Percentiles rank a stretch among this genome's conserved stretches.
Conservation (phyloP, 768 basidiomycete species). For the Mycena rebaudengoi region DNA sequence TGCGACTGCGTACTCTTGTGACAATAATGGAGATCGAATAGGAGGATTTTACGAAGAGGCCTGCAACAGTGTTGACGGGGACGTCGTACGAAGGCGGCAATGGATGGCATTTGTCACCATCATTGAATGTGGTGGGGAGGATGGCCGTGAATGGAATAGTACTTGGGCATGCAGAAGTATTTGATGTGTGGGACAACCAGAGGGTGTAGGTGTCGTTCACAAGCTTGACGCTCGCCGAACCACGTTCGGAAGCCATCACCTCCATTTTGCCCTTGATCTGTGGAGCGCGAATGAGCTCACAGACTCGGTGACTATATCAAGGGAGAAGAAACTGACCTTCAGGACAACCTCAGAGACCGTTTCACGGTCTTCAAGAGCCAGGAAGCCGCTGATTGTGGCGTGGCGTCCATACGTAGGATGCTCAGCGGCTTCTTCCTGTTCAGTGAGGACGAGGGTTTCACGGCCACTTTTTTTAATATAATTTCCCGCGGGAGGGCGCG, state of each 20-base stretch:
- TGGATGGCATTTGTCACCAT: constrained; percentile 38
- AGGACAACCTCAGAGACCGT: constrained; percentile 52
- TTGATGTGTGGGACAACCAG: constrained; percentile 43
- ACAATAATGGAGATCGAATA: constrained; percentile 58
- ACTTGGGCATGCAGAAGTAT: constrained; percentile 44
- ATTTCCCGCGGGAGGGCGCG: constrained; percentile 41
- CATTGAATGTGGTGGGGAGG: constrained; percentile 57
- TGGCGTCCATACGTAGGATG: constrained; percentile 57
- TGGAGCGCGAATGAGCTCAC: not conserved
- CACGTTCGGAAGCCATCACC: constrained; percentile 46
- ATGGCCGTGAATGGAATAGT: constrained; percentile 51
- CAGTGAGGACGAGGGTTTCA: constrained; percentile 52
- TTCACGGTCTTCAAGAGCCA: constrained; percentile 50
- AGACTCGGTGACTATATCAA: too few relatives aligned
- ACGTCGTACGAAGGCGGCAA: constrained; percentile 61
- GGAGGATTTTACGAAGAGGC: constrained; percentile 47
- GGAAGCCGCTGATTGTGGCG: constrained; percentile 48
- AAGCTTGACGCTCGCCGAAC: constrained; percentile 43
- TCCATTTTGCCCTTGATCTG: constrained; percentile 56
- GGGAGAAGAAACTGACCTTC: constrained; percentile 43
- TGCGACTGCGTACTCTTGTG: constrained; percentile 45
- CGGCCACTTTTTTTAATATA: constrained; percentile 50
- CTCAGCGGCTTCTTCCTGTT: constrained; percentile 50
- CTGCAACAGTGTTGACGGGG: constrained; percentile 41
- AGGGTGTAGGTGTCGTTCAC: constrained; percentile 43